These are phyloP conservation scores for Miscanthus lutarioriparius DNA, from an alignment of 176 grass and related monocot genomes.

Conservation along the genomic window DNA sequence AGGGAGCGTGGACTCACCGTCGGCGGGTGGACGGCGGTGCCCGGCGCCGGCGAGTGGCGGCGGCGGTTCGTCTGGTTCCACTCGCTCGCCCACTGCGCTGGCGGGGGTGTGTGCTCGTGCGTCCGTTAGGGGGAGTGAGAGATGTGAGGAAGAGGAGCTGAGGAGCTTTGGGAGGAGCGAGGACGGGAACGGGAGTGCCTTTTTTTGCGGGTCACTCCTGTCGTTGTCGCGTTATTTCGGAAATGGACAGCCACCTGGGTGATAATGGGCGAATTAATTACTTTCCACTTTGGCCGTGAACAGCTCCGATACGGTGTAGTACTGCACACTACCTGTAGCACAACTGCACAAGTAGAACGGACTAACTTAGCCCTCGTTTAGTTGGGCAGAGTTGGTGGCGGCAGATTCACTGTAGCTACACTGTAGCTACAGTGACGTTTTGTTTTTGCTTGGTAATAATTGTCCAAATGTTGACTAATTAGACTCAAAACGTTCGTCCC, in stretches of 20 bases:
- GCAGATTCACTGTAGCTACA: too few species aligned
- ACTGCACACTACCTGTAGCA: not conserved
- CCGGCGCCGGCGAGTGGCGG: not conserved
- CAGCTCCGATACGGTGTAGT: not conserved
- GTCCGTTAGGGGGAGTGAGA: not conserved
- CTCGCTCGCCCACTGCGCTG: slow-evolving; percentile 35
- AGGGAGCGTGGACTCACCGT: slow-evolving; percentile 30
- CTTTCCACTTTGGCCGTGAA: not conserved
- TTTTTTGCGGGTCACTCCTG: slow-evolving; percentile 44
- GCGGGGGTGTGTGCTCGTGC: not conserved
- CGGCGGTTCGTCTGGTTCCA: slow-evolving; percentile 6
- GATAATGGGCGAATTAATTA: not conserved
- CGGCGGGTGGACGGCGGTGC: not conserved
- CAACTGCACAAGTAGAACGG: not conserved
- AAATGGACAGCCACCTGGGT: slow-evolving; percentile 31
- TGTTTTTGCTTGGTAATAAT: too few species aligned
- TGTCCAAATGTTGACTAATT: too few species aligned
- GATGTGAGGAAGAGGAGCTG: not conserved
- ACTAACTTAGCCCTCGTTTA: too few species aligned
- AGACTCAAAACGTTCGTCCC: too few species aligned
- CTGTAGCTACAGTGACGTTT: too few species aligned
- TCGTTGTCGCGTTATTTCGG: slow-evolving; percentile 36
- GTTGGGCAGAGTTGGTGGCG: too few species aligned
- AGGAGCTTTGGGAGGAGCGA: not conserved
- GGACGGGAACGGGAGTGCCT: not conserved